Base-by-base conservation (phyloP, 2,329 filamentous ascomycete genomes). In the Ophiosphaerella korrae region DNA sequence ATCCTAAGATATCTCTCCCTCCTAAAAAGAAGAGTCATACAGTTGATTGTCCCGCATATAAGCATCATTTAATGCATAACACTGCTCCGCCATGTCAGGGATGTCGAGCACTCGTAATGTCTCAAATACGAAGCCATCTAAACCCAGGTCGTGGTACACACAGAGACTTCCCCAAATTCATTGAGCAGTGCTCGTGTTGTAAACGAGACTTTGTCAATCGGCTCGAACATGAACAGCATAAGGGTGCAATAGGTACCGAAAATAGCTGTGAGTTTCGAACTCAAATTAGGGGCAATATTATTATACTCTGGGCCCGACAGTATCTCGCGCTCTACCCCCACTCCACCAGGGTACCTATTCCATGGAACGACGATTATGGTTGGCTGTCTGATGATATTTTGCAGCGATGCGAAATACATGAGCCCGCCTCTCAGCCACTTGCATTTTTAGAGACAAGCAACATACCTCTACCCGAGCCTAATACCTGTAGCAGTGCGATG, bases 1-100 rank as follows among this genome's bases (percentile, higher is more conserved):
- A 4, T 4, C 39, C 12, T 12, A 1, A 18, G 3, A 42, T 23
- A n/a, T 40, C 4, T n/a, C 32, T 21, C 32, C 8, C 18, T 16
- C 18, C 32, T 4, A 35, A 7, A 7, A 33, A 31, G 16, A 23
- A 32, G 16, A 6, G 2, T 1, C 21, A n/a, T 16, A 31, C 32
- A n/a, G 47, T 50, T 7, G 47, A 50, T 26, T 50, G 47, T 29
- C 47, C 47, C 13, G 29, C 33, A 7, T 40, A 33, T 26, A 50
- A 50, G 21, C 35, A 45, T 16, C 36, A 45, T 18, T 7, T 35
- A 3, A 50, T 45, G 47, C 33, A 50, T n/a, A 5, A 9, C 13
- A 33, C 18, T 4, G 8, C 9, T 33, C 21, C 35, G 7, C 16
- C 47, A n/a, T 50, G 47, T 35, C 12, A 26, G 1, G 47, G 47